Percentiles rank a stretch among this genome's conserved stretches.
Evolutionary conservation across 1,284 basidiomycete species (phyloP).

Genomic region (Pholiota adiposa): DNA sequence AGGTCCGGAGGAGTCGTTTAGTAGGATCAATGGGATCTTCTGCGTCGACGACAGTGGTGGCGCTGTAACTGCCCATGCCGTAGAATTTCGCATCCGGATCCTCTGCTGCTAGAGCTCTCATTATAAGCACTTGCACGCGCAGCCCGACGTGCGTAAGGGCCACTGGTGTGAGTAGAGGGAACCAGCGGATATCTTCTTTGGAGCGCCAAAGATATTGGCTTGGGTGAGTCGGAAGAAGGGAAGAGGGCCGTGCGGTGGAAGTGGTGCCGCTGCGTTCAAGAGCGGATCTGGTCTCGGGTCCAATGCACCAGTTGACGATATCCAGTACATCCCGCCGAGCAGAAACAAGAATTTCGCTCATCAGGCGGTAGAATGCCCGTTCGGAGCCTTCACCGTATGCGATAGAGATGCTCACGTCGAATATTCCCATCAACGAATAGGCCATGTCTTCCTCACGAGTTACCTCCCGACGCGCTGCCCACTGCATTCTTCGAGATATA

Average conservation of each 20-base stretch:
- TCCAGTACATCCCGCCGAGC: neutral
- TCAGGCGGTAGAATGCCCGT: neutral
- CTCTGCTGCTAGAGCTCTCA: neutral
- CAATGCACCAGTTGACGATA: neutral
- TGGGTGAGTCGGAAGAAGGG: neutral
- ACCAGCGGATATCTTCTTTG: neutral
- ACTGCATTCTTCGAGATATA: slow-evolving; percentile 8
- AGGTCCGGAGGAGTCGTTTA: neutral
- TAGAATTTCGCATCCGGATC: neutral
- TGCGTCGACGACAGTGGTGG: neutral
- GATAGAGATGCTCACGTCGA: neutral
- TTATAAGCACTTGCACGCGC: neutral
- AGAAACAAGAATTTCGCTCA: neutral
- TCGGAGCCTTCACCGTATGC: neutral
- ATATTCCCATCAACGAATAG: neutral
- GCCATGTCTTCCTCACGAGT: neutral
- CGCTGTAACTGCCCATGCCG: neutral
- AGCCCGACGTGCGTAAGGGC: neutral
- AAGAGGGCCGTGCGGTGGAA: neutral
- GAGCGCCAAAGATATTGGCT: neutral
- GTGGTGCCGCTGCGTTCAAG: neutral
- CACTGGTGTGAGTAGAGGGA: neutral
- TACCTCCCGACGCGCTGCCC: slow-evolving; percentile 1
- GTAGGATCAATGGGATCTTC: neutral
- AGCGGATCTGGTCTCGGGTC: neutral